Conservation (phyloP, 2,329 filamentous ascomycete species). For the Hysterium pulicare region DNA sequence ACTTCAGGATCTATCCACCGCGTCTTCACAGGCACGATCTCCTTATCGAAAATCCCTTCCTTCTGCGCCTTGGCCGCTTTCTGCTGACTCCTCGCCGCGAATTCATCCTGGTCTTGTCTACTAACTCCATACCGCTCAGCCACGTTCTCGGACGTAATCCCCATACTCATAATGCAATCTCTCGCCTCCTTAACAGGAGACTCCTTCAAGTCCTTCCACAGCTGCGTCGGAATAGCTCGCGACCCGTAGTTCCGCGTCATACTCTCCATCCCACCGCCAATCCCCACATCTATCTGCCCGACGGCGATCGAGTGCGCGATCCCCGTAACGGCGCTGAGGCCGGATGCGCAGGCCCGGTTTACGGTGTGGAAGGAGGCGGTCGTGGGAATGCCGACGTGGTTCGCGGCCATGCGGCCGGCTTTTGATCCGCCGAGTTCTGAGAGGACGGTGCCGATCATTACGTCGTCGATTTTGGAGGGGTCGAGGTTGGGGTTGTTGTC, state of each 20-base stretch:
- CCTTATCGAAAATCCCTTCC: slow-evolving; percentile 67
- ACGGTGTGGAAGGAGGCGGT: slow-evolving; percentile 78
- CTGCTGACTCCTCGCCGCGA: slow-evolving; percentile 71
- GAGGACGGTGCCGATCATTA: slow-evolving; percentile 83
- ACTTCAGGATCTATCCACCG: slow-evolving; percentile 61
- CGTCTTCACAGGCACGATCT: slow-evolving; percentile 79
- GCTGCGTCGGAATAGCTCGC: slow-evolving; percentile 75
- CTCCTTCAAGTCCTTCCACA: slow-evolving; percentile 71
- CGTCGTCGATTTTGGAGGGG: slow-evolving; percentile 68
- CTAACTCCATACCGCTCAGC: slow-evolving; percentile 71
- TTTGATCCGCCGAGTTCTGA: slow-evolving; percentile 88
- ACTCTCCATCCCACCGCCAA: slow-evolving; percentile 91
- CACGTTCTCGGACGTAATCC: slow-evolving; percentile 85
- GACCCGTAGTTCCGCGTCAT: slow-evolving; percentile 91
- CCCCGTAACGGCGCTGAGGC: slow-evolving; percentile 71
- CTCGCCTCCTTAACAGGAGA: slow-evolving; percentile 64
- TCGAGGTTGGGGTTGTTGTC: slow-evolving; percentile 70
- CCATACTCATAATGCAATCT: slow-evolving; percentile 95
- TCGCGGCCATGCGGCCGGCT: slow-evolving; percentile 85
- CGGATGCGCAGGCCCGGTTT: slow-evolving; percentile 81
- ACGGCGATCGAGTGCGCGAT: slow-evolving; percentile 73
- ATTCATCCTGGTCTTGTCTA: slow-evolving; percentile 75
- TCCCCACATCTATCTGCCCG: slow-evolving; percentile 68
- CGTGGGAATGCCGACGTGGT: slow-evolving; percentile 74
- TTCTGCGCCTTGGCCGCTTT: slow-evolving; percentile 69